These are phyloP conservation scores for Solanum medicagineum DNA, from an alignment of 257 asterid species.

Conservation along the genomic window DNA sequence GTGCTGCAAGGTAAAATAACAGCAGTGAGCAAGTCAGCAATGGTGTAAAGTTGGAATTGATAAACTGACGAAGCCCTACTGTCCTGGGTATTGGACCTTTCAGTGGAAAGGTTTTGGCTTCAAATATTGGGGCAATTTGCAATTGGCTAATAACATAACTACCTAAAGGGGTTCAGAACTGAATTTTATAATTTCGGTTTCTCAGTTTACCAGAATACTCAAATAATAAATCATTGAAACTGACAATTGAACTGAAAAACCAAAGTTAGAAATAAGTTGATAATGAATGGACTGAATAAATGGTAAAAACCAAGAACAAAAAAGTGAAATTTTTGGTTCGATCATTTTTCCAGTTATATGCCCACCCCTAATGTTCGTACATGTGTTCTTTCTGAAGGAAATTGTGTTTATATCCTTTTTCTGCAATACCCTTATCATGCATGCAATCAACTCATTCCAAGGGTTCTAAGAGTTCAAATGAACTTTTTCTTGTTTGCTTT, in stretches of 20 bases:
- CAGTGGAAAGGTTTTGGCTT: background rate
- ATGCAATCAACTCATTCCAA: background rate
- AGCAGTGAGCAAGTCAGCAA: background rate
- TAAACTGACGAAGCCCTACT: background rate
- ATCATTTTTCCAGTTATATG: background rate
- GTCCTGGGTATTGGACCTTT: background rate
- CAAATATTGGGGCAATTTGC: background rate
- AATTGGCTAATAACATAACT: background rate
- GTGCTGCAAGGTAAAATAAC: background rate
- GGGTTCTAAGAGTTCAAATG: background rate
- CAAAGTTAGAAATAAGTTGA: background rate
- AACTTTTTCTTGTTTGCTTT: background rate
- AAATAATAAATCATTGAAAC: background rate
- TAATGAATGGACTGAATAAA: background rate
- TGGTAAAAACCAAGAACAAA: background rate
- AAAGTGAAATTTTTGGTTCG: background rate
- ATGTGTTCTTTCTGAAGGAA: background rate
- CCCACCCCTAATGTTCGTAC: background rate
- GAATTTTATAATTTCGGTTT: background rate
- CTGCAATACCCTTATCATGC: background rate
- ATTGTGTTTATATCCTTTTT: background rate
- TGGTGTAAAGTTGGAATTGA: background rate
- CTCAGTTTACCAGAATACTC: background rate
- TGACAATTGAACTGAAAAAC: background rate
- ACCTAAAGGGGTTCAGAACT: background rate